Base-by-base conservation (phyloP, 2,329 filamentous ascomycete species). In the Hymenoscyphus repandus region DNA sequence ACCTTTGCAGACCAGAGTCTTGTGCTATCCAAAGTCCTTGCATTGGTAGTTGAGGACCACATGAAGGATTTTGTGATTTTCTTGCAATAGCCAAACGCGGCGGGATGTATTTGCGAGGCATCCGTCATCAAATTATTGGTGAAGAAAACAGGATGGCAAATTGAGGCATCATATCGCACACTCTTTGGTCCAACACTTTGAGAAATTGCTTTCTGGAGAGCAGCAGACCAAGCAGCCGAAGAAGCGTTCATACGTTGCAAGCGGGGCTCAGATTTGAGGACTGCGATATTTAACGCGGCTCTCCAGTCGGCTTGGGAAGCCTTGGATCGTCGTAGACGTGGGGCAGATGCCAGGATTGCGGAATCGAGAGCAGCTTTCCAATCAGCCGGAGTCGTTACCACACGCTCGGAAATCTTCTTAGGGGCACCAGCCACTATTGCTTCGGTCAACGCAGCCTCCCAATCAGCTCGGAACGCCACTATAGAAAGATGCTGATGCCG, bases 371-470 rank as follows among this genome's bases (percentile, higher is more conserved):
- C 58, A 17, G 54, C 42, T 33, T 59, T 50, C 60, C 58, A 64
- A 37, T 59, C 53, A 1, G 49, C 18, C 12, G 47, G 36, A 9
- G 40, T 58, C 6, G 53, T 39, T 9, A 44, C 38, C 30, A 45
- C 32, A 9, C 51, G 52, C 17, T 15, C 32, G 17, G 47, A 22
- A 11, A 11, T 32, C 38, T 51, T 53, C 37, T 48, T 53, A 34
- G 45, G 48, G 4, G 40, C 44, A 12, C 59, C 52, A 22, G 59
- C 55, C n/a, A 47, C 43, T 13, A 64, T 55, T 15, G 62, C 62
- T 51, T 62, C 55, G 12, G 46, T 37, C 11, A 63, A 57, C 20
- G 61, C 62, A 17, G 53, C 51, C 22, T 60, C 54, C 62, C 62
- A 63, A 37, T 60, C 51, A 4, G 52, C 55, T 18, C 44, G 51